These are phyloP conservation scores for Podospora didyma DNA, from an alignment of 495 filamentous ascomycete genomes.

Conservation along the genomic window DNA sequence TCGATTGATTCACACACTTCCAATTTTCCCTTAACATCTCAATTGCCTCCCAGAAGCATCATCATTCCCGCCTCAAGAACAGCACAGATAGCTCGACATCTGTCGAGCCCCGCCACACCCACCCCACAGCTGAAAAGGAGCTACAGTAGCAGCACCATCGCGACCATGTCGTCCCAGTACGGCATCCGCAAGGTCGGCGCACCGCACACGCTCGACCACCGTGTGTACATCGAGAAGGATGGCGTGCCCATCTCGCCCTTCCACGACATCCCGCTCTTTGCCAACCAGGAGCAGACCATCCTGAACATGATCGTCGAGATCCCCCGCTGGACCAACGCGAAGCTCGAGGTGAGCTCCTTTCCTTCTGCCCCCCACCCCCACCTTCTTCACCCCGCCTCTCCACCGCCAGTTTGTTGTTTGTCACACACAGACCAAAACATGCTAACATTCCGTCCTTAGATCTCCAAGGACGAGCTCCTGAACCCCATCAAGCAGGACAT, in stretches of 20 bases:
- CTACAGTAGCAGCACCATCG: slow-evolving; percentile 8
- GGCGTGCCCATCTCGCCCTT: slow-evolving; percentile 89
- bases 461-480: slow-evolving; percentile 94
- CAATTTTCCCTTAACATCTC: slow-evolving; percentile 21
- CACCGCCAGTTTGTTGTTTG: neutral
- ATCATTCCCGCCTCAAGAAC: slow-evolving; percentile 44
- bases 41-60: slow-evolving; percentile 19
- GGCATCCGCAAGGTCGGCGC: slow-evolving; percentile 79
- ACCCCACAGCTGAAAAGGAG: slow-evolving; percentile 4
- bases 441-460: slow-evolving; percentile 49
- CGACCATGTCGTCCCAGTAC: slow-evolving; percentile 57
- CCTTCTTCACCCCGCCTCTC: neutral
- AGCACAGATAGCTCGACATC: slow-evolving; percentile 54
- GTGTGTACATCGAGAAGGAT: slow-evolving; percentile 97
- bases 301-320: slow-evolving; percentile 99
- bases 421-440: neutral
- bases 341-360: slow-evolving; percentile 74
- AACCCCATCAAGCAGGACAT: slow-evolving; percentile 95
- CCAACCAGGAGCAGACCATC: slow-evolving; percentile 87
- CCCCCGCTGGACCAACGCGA: slow-evolving; percentile 98
- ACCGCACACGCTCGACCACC: slow-evolving; percentile 92
- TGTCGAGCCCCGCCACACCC: slow-evolving; percentile 37
- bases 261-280: slow-evolving; percentile 97
- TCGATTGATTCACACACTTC: slow-evolving; percentile 20
- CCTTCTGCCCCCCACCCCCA: slow-evolving; percentile 5